Conservation (phyloP, 176 grass and related monocot species). For the Oryza punctata region DNA sequence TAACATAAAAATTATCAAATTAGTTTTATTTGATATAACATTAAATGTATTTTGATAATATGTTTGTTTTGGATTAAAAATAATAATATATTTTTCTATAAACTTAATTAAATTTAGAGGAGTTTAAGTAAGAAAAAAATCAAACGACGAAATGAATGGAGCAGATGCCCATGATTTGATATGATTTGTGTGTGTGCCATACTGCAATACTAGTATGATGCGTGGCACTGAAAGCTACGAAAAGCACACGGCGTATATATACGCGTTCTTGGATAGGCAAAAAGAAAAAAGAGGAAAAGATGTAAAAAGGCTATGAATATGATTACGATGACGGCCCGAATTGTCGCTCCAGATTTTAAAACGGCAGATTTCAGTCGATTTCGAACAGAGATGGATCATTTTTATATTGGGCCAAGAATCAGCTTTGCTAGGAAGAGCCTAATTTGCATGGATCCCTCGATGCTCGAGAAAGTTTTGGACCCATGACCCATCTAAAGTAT, state of each 20-base stretch:
- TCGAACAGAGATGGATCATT: neutral
- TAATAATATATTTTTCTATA: no score
- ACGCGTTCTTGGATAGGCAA: neutral
- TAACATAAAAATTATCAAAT: no score
- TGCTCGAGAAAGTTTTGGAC: neutral
- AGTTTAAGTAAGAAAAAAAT: no score
- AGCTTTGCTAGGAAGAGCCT: no score
- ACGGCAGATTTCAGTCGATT: no score
- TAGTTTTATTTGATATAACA: no score
- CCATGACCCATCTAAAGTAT: neutral
- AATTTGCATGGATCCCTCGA: no score
- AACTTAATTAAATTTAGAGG: no score
- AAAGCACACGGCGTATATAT: constrained; percentile 7
- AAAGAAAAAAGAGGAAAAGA: neutral
- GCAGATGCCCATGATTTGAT: neutral
- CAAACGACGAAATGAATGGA: no score
- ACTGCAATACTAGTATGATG: neutral
- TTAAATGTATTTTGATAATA: no score
- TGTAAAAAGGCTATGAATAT: neutral
- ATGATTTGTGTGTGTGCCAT: neutral
- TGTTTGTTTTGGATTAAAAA: no score
- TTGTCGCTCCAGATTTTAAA: neutral
- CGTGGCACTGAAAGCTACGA: constrained; percentile 27
- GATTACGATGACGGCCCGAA: neutral
- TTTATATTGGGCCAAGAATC: no score